Percentiles rank a stretch among this genome's conserved stretches.
phyloP scores from a whole-genome alignment of 495 filamentous ascomycete genomes.

The Extremus antarcticus region DNA sequence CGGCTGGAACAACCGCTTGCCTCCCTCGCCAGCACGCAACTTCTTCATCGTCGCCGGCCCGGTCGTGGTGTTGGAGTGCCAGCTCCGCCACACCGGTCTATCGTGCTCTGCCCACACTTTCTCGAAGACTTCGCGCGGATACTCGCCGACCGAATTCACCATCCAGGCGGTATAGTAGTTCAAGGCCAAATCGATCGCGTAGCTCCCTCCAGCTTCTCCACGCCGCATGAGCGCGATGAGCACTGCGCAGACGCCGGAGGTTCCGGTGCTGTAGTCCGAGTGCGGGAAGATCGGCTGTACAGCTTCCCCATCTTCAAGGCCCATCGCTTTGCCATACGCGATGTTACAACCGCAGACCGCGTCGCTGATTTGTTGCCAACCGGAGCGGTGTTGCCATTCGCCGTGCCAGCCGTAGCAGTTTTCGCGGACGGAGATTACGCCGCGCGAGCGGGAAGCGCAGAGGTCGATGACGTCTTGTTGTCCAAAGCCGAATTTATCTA shows the following conservation, averaged over 20 bases:
- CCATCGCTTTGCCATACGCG: slow-evolving; percentile 59
- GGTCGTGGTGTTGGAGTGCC: slow-evolving; percentile 21
- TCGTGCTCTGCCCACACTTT: slow-evolving; percentile 23
- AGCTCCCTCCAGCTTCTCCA: slow-evolving; percentile 29
- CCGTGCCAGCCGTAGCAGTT: slow-evolving; percentile 49
- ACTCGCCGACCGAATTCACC: slow-evolving; percentile 21
- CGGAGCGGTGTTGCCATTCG: slow-evolving; percentile 37
- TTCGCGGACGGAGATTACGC: slow-evolving; percentile 41
- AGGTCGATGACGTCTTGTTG: slow-evolving; percentile 37
- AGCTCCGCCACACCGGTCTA: slow-evolving; percentile 21
- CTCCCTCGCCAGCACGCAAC: slow-evolving; percentile 13
- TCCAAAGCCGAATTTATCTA: slow-evolving; percentile 43
- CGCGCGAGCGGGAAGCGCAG: slow-evolving; percentile 32
- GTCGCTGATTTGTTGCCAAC: slow-evolving; percentile 47
- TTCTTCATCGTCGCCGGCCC: slow-evolving; percentile 18
- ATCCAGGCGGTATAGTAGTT: slow-evolving; percentile 29
- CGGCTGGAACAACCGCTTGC: slow-evolving; percentile 16
- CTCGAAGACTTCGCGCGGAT: slow-evolving; percentile 19
- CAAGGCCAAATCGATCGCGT: slow-evolving; percentile 23
- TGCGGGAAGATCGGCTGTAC: slow-evolving; percentile 75
- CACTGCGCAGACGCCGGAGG: slow-evolving; percentile 28
- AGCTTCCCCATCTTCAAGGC: slow-evolving; percentile 42
- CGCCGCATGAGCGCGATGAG: slow-evolving; percentile 29
- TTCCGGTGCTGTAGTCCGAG: slow-evolving; percentile 65
- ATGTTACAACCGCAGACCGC: slow-evolving; percentile 22